phyloP scores from a whole-genome alignment of 2,329 filamentous ascomycete genomes.

The Sporothrix dimorphospora region DNA sequence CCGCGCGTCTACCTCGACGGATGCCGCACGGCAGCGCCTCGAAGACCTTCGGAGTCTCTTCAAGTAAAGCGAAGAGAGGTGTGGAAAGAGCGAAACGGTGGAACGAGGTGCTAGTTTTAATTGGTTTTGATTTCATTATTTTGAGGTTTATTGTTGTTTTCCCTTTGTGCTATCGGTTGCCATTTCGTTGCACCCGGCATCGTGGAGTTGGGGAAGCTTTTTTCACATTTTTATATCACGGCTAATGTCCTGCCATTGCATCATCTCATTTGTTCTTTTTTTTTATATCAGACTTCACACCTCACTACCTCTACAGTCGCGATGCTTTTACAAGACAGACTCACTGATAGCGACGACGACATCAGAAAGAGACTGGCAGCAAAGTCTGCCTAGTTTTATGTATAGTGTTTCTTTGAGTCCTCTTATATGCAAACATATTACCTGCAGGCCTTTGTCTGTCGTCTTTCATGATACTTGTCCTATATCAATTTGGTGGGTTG shows the following conservation, averaged over 20 bases:
- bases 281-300: neutral
- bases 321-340: neutral
- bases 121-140: neutral
- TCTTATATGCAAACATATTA: no score
- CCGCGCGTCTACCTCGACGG: constrained; percentile 42
- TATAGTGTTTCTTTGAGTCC: no score
- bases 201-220: constrained; percentile 7
- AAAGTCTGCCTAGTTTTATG: no score
- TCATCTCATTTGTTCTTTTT: neutral
- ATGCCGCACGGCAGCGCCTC: constrained; percentile 49
- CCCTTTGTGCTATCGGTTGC: neutral
- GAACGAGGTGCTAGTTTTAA: neutral
- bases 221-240: constrained; percentile 2
- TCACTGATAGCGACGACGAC: neutral
- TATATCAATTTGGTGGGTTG: no score
- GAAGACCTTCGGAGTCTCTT: constrained; percentile 63
- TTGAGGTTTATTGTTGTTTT: neutral
- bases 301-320: neutral
- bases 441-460: no score
- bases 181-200: neutral
- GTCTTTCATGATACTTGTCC: no score
- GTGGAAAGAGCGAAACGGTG: neutral
- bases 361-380: no score
- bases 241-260: neutral
- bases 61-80: constrained; percentile 30